A percentile compares a stretch with the other conserved stretches of the same genome.
Evolutionary conservation across 345 rosid species (phyloP).

Genomic region (Brassica incana): DNA sequence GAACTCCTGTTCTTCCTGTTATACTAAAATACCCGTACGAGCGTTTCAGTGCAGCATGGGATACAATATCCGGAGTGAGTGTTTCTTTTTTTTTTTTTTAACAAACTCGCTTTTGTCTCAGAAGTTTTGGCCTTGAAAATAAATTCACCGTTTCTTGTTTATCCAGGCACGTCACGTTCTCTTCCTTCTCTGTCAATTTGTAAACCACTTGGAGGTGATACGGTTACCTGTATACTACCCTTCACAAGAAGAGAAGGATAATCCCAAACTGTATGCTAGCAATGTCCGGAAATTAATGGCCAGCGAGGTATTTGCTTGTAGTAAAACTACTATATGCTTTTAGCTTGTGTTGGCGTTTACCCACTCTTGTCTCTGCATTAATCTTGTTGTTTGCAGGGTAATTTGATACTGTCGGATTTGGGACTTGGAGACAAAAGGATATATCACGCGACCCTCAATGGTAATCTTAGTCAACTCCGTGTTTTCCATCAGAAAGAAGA

Average conservation of each 20-base stretch:
- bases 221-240: slow-evolving; percentile 84
- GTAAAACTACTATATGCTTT: background rate
- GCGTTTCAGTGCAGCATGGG: slow-evolving; percentile 97
- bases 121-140: background rate
- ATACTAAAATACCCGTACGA: slow-evolving; percentile 80
- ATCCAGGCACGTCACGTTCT: slow-evolving; percentile 81
- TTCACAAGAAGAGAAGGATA: slow-evolving; percentile 84
- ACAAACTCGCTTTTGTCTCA: background rate
- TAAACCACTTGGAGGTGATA: slow-evolving; percentile 78
- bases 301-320: slow-evolving; percentile 56
- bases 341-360: background rate
- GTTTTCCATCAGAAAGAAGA: slow-evolving; percentile 87
- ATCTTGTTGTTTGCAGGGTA: slow-evolving; percentile 62
- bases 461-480: slow-evolving; percentile 96
- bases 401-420: slow-evolving; percentile 72
- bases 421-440: slow-evolving; percentile 95
- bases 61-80: slow-evolving; percentile 90
- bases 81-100: background rate
- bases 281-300: slow-evolving; percentile 91
- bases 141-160: background rate
- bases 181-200: slow-evolving; percentile 86
- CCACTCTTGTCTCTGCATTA: background rate
- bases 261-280: slow-evolving; percentile 82
- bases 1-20: slow-evolving; percentile 86
- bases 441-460: slow-evolving; percentile 96